Conservation (phyloP, 305 asterid genomes). For the Fraxinus dipetala region DNA sequence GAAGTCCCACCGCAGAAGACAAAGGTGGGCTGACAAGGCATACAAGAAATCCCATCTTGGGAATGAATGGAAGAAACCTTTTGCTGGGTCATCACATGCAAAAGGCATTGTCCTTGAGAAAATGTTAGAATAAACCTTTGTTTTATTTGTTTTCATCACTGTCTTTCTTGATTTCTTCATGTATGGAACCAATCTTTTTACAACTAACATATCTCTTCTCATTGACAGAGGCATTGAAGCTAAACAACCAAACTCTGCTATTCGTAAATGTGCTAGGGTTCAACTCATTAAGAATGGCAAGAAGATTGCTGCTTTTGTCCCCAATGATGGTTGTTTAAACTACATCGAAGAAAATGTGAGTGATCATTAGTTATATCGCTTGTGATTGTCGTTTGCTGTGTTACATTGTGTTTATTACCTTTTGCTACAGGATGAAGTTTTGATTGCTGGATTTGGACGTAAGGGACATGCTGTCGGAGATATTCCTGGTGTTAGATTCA, state of each 20-base stretch:
- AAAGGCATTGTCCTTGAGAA: constrained; percentile 48
- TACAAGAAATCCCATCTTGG: neutral
- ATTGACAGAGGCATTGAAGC: constrained; percentile 26
- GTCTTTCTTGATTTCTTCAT: neutral
- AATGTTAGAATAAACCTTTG: constrained; percentile 32
- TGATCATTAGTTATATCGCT: neutral
- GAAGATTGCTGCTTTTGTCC: constrained; percentile 26
- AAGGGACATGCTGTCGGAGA: constrained; percentile 69
- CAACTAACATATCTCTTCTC: too few relatives aligned
- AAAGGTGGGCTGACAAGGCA: neutral
- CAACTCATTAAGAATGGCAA: constrained; percentile 77
- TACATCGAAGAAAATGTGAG: constrained; percentile 69
- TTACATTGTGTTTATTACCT: neutral
- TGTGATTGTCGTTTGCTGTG: neutral
- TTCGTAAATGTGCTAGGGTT: constrained; percentile 80
- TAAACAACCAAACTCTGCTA: constrained; percentile 71
- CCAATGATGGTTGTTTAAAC: constrained; percentile 26
- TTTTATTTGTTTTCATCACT: neutral
- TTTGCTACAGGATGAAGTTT: constrained; percentile 64
- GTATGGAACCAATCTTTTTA: neutral
- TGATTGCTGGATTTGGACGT: constrained; percentile 44
- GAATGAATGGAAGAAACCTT: neutral
- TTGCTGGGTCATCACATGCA: neutral
- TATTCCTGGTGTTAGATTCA: constrained; percentile 84
- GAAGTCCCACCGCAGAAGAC: constrained; percentile 50